Percentiles rank a stretch among this genome's conserved stretches.
Evolutionary conservation across 306 rosid genomes (phyloP).

Genomic region (Dalbergia oliveri): DNA sequence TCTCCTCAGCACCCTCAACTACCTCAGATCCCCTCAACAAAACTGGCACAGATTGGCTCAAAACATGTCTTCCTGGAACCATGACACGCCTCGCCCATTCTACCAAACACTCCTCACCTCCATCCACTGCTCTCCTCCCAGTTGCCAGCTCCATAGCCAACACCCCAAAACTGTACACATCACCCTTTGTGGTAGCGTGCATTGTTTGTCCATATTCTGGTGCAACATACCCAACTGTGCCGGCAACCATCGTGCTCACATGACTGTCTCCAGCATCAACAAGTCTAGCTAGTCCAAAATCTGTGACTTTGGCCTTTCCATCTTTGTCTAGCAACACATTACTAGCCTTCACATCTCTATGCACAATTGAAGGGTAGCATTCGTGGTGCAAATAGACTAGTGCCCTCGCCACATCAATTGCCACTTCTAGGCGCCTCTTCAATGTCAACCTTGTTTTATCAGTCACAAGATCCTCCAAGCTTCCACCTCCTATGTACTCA

Average conservation of each 20-base stretch:
- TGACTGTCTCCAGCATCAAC: slow-evolving; percentile 81
- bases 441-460: slow-evolving; percentile 61
- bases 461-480: slow-evolving; percentile 76
- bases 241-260: slow-evolving; percentile 93
- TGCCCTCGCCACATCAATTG: slow-evolving; percentile 82
- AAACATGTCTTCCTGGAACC: slow-evolving; percentile 58
- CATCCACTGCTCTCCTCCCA: slow-evolving; percentile 85
- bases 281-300: slow-evolving; percentile 86
- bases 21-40: slow-evolving; percentile 62
- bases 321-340: slow-evolving; percentile 80
- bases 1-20: slow-evolving; percentile 74
- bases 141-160: slow-evolving; percentile 88
- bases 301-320: slow-evolving; percentile 83
- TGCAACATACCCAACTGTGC: slow-evolving; percentile 92
- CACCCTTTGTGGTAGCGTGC: slow-evolving; percentile 93
- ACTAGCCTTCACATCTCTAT: slow-evolving; percentile 93
- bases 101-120: slow-evolving; percentile 88
- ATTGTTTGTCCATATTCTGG: slow-evolving; percentile 94
- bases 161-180: slow-evolving; percentile 90
- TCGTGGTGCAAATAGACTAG: slow-evolving; percentile 82
- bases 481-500: slow-evolving; percentile 92
- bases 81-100: slow-evolving; percentile 77
- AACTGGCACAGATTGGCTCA: slow-evolving; percentile 50
- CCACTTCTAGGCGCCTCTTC: slow-evolving; percentile 67
- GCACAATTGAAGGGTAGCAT: slow-evolving; percentile 80